Percentiles rank a stretch among this genome's conserved stretches.
Evolutionary conservation across 2,329 filamentous ascomycete species (phyloP).

Genomic region (Nemania serpens): DNA sequence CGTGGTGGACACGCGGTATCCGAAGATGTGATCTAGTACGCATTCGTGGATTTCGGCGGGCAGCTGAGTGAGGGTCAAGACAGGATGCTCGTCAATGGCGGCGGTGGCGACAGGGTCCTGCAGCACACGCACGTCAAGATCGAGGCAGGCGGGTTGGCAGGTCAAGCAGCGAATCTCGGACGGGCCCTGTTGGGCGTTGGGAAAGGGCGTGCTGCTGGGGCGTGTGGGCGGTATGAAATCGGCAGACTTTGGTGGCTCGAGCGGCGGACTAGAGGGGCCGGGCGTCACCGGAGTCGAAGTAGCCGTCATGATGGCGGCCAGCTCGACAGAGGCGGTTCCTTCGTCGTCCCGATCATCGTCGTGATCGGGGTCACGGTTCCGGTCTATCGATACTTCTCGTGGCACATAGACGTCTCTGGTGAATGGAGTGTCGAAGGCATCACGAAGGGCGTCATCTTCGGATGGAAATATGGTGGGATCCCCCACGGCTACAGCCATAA

Average conservation of each 20-base stretch:
- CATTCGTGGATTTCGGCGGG: conserved; percentile 74
- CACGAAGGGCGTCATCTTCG: conserved; percentile 31
- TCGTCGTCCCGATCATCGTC: conserved; percentile 43
- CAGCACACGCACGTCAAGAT: conserved; percentile 37
- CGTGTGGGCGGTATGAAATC: conserved; percentile 57
- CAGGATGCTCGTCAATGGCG: conserved; percentile 35
- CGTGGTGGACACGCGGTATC: conserved; percentile 66
- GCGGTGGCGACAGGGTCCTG: conserved; percentile 35
- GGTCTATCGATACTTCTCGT: conserved; percentile 36
- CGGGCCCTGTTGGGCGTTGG: conserved; percentile 56
- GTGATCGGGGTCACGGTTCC: conserved; percentile 20
- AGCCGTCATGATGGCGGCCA: conserved; percentile 52
- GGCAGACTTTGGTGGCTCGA: conserved; percentile 52
- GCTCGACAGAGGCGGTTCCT: conserved; percentile 48
- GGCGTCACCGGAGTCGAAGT: conserved; percentile 61
- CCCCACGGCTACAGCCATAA: conserved; percentile 34
- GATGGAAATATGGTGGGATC: conserved; percentile 33
- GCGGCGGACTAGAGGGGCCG: conserved; percentile 57
- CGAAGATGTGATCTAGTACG: conserved; percentile 73
- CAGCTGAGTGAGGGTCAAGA: conserved; percentile 55
- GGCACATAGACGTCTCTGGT: conserved; percentile 37
- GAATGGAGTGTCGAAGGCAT: conserved; percentile 38
- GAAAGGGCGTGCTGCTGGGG: conserved; percentile 65
- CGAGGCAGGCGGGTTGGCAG: conserved; percentile 43
- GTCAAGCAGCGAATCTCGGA: conserved; percentile 49